Base-by-base conservation (phyloP, 345 rosid species). In the Rhizophora apiculata region DNA sequence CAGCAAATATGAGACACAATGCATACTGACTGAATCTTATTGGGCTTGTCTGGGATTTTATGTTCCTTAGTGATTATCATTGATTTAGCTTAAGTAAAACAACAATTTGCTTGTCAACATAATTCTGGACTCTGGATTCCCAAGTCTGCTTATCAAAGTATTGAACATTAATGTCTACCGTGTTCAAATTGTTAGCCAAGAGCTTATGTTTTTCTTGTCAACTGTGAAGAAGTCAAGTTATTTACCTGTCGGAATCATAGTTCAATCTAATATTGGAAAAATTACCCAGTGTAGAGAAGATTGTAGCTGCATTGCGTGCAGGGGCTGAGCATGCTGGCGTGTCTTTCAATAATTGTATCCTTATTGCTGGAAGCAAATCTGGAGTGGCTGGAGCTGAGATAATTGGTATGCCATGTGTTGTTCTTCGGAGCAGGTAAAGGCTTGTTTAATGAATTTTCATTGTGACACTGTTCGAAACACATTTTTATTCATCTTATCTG, bases 321-420 rank as follows among this genome's bases (percentile, higher is more conserved):
- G 98, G 91, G 29, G 95, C 98, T 18, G 97, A 94, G 64, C 79
- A 79, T 66, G 81, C 83, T 3, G 95, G 81, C 67, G 72, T 82
- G 13, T 86, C 88, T 31, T 82, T 89, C 53, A 43, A 37, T n/a
- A 80, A 83, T 59, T 94, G 98, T 73, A 75, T 94, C 67, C 97
- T 94, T 69, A 68, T 94, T 70, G 90, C 95, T 19, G 98, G 97
- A 78, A 89, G 92, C 76, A 88, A 88, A 71, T 65, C 90, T 39
- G 97, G 98, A 63, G 91, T 89, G 37, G 76, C 80, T 69, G 96
- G 80, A 72, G 97, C 97, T 67, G 85, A 79, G 79, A 84, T 74
- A 83, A 85, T 91, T 31, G 96, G 91, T 75, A 94, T 94, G 97
- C 85, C 97, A 2, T 88, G 96, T 75, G 82, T 91, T 32, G 91